A percentile compares a stretch with the other conserved stretches of the same genome.
Conservation (phyloP, 495 filamentous ascomycete species). For the Tuber aestivum region DNA sequence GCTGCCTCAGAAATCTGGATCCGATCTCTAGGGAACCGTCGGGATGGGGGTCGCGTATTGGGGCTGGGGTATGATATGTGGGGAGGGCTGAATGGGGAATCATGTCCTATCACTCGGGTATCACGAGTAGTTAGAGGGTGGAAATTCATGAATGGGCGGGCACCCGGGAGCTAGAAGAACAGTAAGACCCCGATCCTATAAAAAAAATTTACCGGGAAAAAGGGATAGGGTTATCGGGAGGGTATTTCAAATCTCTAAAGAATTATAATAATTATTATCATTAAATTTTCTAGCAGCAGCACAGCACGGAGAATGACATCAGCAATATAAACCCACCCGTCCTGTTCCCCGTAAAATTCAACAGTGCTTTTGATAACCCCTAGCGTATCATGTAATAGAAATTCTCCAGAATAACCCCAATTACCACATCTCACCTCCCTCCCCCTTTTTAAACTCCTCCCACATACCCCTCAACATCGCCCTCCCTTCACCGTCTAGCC, state of each 20-base stretch:
- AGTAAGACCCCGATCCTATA: not conserved
- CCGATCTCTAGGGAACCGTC: not conserved
- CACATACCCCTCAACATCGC: constrained; percentile 38
- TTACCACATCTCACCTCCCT: constrained; percentile 11
- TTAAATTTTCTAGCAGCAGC: not conserved
- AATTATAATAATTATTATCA: not conserved
- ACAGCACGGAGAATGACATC: not conserved
- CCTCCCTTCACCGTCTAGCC: constrained; percentile 34
- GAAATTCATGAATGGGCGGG: not conserved
- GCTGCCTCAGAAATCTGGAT: not conserved
- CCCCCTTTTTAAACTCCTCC: constrained; percentile 32
- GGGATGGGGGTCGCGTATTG: not conserved
- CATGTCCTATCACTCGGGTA: not conserved
- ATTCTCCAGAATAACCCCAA: not conserved
- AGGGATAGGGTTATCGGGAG: not conserved
- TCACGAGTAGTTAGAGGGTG: not conserved
- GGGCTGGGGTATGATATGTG: not conserved
- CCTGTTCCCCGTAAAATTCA: not conserved
- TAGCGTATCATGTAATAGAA: not conserved
- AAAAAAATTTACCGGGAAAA: too few species aligned
- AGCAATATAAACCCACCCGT: not conserved
- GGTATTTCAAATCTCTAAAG: not conserved
- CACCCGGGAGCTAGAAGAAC: not conserved
- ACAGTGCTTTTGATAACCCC: not conserved
- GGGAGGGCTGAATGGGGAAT: not conserved